Base-by-base conservation (phyloP, 768 basidiomycete species). In the Hygrophoropsis aurantiaca region DNA sequence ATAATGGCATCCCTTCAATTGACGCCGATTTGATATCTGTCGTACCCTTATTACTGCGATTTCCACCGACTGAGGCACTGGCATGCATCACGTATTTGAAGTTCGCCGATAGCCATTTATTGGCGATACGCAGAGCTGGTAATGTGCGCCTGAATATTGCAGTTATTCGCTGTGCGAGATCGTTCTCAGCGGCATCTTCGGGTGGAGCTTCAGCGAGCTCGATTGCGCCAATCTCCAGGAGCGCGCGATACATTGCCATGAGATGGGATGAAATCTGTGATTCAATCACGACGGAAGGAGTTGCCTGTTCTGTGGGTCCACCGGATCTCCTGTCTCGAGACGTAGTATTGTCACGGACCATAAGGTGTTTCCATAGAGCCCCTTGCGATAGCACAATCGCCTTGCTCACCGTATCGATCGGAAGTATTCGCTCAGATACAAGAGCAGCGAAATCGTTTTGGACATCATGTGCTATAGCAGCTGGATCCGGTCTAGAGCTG, bases 81-180 rank as follows among this genome's bases (percentile, higher is more conserved):
- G 72, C 74, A 39, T 81, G 78, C 32, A 69, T 57, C 19, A 91
- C 60, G 53, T 90, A 89, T 50, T 79, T 80, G 55, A 81, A 66
- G 61, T 97, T 91, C 4, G 81, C 81, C 24, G 78, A 72, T 11
- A 97, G 63, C 97, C 97, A 99, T 62, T 93, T 94, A 58, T 84
- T 85, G 4, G 86, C 82, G 46, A 97, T 84, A 16, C 95, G 82
- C 26, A 98, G 70, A 5, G 90, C 85, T 4, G 94, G 94, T 5
- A 98, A 72, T 5, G 87, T 85, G 23, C 97, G 79, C 40, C 95
- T 77, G 51, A 97, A 87, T 11, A 80, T 77, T 1, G 94, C 94
- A 2, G 88, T 87, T 58, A 99, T 97, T 19, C 79, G 77, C 63
- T 87, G 85, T 4, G 88, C 89, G 11, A 92, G 73, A 59, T 85